Conservation (phyloP, 2,329 filamentous ascomycete species). For the Harringtonia aguacate region DNA sequence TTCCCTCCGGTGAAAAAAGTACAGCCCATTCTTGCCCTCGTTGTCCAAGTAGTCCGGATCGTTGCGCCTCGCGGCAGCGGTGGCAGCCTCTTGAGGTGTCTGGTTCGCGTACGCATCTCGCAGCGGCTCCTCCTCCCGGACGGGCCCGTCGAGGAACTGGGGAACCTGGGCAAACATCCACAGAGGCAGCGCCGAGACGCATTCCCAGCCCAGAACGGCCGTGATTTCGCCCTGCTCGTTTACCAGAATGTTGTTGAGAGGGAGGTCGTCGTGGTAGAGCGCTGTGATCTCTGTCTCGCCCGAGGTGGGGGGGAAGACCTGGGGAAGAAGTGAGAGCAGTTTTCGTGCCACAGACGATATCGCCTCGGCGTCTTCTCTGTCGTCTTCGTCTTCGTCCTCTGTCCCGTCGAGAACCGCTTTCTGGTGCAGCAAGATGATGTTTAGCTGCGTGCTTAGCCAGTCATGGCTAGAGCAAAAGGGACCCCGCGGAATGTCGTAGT, state of each 20-base stretch:
- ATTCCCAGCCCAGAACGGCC: conserved; percentile 31
- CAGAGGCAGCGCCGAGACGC: conserved; percentile 25
- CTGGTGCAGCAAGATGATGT: neutral
- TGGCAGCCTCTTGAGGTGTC: neutral
- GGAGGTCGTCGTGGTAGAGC: conserved; percentile 25
- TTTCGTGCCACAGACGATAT: neutral
- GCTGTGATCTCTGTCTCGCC: conserved; percentile 25
- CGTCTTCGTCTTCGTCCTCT: conserved; percentile 12
- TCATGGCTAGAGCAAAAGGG: neutral
- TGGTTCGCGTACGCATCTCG: conserved; percentile 16
- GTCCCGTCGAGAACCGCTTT: neutral
- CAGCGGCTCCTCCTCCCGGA: conserved; percentile 20
- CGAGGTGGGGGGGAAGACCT: conserved; percentile 17
- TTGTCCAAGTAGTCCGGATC: conserved; percentile 22
- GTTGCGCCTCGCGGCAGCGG: conserved; percentile 4
- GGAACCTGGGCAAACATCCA: conserved; percentile 25
- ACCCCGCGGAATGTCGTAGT: neutral
- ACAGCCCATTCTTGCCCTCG: conserved; percentile 26
- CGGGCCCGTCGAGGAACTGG: conserved; percentile 19
- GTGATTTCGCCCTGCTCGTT: conserved; percentile 23
- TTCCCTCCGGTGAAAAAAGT: conserved; percentile 27
- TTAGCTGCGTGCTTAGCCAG: neutral
- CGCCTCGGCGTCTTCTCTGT: conserved; percentile 8
- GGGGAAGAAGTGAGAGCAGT: neutral
- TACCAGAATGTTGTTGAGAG: conserved; percentile 26